Evolutionary conservation across 257 asterid genomes (phyloP), one percentile per base, ranked within the genome.

Genomic region (Capsicum rhomboideum): DNA sequence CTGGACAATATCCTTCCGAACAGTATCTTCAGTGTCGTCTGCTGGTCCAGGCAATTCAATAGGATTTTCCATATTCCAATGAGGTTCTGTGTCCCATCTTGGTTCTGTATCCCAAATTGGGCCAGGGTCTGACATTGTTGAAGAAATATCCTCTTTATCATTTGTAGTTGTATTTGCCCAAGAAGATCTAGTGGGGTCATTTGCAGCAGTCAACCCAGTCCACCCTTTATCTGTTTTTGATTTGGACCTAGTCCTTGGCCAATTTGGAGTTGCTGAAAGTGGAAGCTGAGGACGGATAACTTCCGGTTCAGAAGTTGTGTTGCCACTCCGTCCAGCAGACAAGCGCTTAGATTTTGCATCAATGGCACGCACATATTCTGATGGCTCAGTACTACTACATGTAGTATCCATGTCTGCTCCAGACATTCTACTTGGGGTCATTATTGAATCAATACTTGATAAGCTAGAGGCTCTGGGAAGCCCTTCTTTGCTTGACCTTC

Each of bases 41-140:
- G 89, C 75, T 18, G 90, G 93, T 29, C 93, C 95, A 2, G 95
- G 95, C 87, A 93, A 89, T 88, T 96, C 98, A 71, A 92, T 87
- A 71, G 92, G 94, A 85, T 91, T 92, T 67, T 93, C 98, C 8
- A 85, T 83, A 50, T 86, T 89, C 95, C 96, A 91, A 78, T 86
- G 88, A 40, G 94, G 91, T 84, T 94, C 99, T 17, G 92, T 84
- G 83, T 94, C 99, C 99, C 99, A 96, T 74, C 96, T 93, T 16
- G 99, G 99, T 89, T 94, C 99, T 29, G 98, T 87, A 86, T 96
- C 98, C 99, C 99, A 96, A 80, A 96, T 92, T 18, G 99, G 99
- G 52, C 98, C 98, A 1, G 99, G 99, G 88, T 96, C 99, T 4
- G 99, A 96, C 87, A 96, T 87, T 28, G 99, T 96, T n/a, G 99